Evolutionary conservation across 2,329 filamentous ascomycete species (phyloP), one percentile per base, ranked within the genome.

Genomic region (Claviceps sp.): DNA sequence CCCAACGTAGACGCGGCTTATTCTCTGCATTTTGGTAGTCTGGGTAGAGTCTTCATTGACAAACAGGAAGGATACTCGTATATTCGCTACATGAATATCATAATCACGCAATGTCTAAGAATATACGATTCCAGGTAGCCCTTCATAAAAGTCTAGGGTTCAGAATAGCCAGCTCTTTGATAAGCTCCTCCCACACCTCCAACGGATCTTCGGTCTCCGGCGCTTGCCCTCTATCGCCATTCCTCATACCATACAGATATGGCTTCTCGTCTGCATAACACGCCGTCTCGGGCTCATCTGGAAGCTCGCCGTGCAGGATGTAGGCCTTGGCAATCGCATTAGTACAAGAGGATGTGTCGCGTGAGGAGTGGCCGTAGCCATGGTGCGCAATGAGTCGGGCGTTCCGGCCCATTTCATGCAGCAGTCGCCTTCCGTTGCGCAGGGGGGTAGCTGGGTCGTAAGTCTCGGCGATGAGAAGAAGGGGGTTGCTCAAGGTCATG

Each of bases 401-500:
- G 51, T 76, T 76, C 7, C 57, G 51, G 0, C 72, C 73, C 72
- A 76, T 74, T 51, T 73, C 73, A 0, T 56, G 49, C 17, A 70
- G 52, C 2, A 76, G 62, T 26, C 72, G 61, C 13, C 71, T 61
- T 1, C 73, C 73, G 52, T 76, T 75, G 5, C 72, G 66, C 44
- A 76, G 58, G 4, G 73, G 73, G 6, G 74, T 76, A 1, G 73
- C 73, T 0, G 73, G 73, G 52, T 76, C 74, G 52, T 76, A 71
- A 5, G 70, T 70, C 62, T 73, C 72, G 1, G 73, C 72, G 41
- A 76, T 70, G 41, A 77, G 63, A 41, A 76, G 58, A 2, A 76
- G 60, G 0, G 74, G 72, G 51, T 71, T 56, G 24, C 64, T 67
- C 8, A 76, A 65, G 0, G 69, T 69, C 47, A 66, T 57, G 58